Evolutionary conservation across 331 rosid species (phyloP), one percentile per base, ranked within the genome.

Genomic region (Erythrophleum ivorense): DNA sequence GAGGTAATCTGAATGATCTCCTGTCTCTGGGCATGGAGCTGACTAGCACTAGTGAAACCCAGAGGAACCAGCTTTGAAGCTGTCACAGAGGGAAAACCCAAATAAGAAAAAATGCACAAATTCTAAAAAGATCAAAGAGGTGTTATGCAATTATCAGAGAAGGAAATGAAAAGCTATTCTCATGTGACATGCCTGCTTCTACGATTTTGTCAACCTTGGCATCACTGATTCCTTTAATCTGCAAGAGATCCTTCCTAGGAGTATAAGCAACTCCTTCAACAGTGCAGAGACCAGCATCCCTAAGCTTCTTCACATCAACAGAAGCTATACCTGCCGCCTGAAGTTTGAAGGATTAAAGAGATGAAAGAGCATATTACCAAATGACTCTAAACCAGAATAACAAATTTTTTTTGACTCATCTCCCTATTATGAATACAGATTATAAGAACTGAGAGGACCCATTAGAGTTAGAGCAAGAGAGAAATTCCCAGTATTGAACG

Each of bases 201-300:
- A 94, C 86, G 82, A 94, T 94, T 89, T 92, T 94, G 78, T 94
- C 98, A 60, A 92, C 98, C 85, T 94, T 94, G 63, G 98, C 98
- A 18, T 94, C 98, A 67, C 98, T 94, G 78, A 94, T 92, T 81
- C 98, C 98, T 77, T 92, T 94, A 73, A 94, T 94, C 81, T 91
- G 98, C 85, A 94, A 84, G 83, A 94, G 90, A 9, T 94, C 98
- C 69, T 94, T 94, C 84, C 94, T 90, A 5, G 98, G 98, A 66
- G 97, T 87, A 82, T 85, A 94, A 55, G 92, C 91, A 83, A 92
- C 97, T 1, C 97, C 82, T 70, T 94, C 98, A 21, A 94, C 94
- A 0, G 95, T 94, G 82, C 97, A 91, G 77, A 94, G 85, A 55
- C 97, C 98, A 45, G 97, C 93, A 73, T 94, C 98, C 82, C 81